phyloP scores from a whole-genome alignment of 73 alveolate genomes.

The Symbiodinium pilosum region DNA sequence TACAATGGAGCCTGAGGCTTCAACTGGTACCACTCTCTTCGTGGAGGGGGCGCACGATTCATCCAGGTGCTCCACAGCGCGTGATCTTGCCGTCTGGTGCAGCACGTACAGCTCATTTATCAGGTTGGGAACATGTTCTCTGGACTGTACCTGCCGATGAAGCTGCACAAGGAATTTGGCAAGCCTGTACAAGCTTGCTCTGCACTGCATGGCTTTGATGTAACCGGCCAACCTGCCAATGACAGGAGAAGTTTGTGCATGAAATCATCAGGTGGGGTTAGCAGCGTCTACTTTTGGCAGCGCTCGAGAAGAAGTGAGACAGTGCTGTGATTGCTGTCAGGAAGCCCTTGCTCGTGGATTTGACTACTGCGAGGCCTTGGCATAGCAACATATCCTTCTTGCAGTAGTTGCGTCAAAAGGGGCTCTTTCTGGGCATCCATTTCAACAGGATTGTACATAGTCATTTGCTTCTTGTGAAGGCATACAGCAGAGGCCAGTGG shows the following conservation, averaged over 20 bases:
- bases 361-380: conserved; percentile 62
- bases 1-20: background rate
- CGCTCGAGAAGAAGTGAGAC: background rate
- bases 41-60: conserved; percentile 81
- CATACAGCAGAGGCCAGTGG: conserved; percentile 64
- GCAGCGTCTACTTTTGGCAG: background rate
- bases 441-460: too few relatives aligned
- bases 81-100: background rate
- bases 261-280: conserved; percentile 48
- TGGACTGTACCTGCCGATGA: conserved; percentile 69
- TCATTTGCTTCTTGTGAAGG: conserved; percentile 14
- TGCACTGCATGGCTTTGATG: too few relatives aligned
- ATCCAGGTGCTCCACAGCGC: conserved; percentile 11
- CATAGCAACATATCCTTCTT: background rate
- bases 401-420: background rate
- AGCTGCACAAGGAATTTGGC: conserved; percentile 76
- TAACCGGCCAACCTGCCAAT: too few relatives aligned
- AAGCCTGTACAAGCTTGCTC: too few relatives aligned
- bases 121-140: conserved; percentile 93
- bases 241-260: conserved; percentile 75
- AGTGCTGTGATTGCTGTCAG: background rate
- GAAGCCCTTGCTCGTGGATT: conserved; percentile 77
- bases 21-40: conserved; percentile 93
- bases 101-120: background rate
- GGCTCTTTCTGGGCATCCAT: too few relatives aligned